Evolutionary conservation across 345 rosid genomes (phyloP), one percentile per base, ranked within the genome.

Genomic region (Chamaenerion angustifolium): DNA sequence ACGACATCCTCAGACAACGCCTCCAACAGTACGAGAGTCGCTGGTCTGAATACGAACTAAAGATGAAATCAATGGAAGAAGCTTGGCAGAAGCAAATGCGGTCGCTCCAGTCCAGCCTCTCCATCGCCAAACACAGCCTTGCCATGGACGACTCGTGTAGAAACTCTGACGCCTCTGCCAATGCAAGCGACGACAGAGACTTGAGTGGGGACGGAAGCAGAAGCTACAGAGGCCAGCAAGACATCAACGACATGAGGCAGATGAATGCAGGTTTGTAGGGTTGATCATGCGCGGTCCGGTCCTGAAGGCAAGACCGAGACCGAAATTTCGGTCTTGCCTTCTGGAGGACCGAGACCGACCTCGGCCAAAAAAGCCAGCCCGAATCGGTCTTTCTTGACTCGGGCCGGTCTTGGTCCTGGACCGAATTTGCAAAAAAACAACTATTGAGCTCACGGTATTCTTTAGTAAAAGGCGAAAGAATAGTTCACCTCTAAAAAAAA

Each of bases 21-120:
- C 80, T 87, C 67, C 96, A 84, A 58, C 98, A 92, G 58, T 87
- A 92, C 21, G 96, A 92, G 65, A 82, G 70, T 67, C 89, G 96
- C 40, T 92, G 98, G 98, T 84, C 89, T 15, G 98, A 92, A 52
- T 87, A 87, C 37, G 96, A 92, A 71, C 63, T 76, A 44, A 92
- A 88, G 69, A 87, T 92, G 98, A 92, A 87, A 65, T 92, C 98
- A 54, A 92, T 92, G 98, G 98, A 88, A 65, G 96, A 92, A 64
- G 82, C 87, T 58, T 87, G 98, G 96, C 98, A 92, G 61, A 92
- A 92, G 64, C 96, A 92, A 75, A 92, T 87, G 98, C 64, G 96
- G 60, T 92, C 98, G 0, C 70, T 92, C 44, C 96, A 92, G 48
- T 92, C 96, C 16, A 87, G 96, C 48, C 90, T 92, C 40, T 92